Evolutionary conservation across 106 monocot species (phyloP).

Genomic region (Acorus gramineus): DNA sequence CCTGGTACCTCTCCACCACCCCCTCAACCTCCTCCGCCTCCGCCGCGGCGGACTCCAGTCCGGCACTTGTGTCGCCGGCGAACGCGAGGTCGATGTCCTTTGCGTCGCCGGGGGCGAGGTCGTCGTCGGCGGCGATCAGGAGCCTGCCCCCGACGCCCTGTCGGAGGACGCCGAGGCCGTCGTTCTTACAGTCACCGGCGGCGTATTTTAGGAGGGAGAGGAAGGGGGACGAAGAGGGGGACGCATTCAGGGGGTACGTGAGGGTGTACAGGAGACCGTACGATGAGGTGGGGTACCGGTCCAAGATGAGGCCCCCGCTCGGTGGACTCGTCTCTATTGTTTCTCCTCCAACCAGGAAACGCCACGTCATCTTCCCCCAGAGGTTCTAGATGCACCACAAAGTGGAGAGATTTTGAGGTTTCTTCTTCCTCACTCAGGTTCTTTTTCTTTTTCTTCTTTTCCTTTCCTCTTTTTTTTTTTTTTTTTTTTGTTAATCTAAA

Average conservation of each 20-base stretch:
- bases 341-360: constrained; percentile 10
- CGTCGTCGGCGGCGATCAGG: neutral
- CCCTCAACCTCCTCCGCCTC: neutral
- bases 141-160: no score
- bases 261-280: constrained; percentile 72
- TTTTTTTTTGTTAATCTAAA: no score
- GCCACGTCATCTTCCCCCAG: constrained; percentile 17
- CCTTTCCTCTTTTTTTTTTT: no score
- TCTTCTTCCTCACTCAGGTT: no score
- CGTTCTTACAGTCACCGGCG: constrained; percentile 75
- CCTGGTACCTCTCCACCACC: constrained; percentile 55
- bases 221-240: constrained; percentile 11
- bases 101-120: neutral
- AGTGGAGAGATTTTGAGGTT: no score
- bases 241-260: constrained; percentile 43
- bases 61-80: no score
- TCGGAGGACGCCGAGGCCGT: constrained; percentile 73
- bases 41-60: constrained; percentile 10
- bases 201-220: constrained; percentile 18
- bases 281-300: constrained; percentile 70
- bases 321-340: constrained; percentile 90
- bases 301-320: constrained; percentile 79
- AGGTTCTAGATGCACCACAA: no score
- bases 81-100: no score
- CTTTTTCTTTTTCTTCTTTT: no score